Evolutionary conservation across 2,329 filamentous ascomycete species (phyloP).

Genomic region (Fusarium oligoseptatum): DNA sequence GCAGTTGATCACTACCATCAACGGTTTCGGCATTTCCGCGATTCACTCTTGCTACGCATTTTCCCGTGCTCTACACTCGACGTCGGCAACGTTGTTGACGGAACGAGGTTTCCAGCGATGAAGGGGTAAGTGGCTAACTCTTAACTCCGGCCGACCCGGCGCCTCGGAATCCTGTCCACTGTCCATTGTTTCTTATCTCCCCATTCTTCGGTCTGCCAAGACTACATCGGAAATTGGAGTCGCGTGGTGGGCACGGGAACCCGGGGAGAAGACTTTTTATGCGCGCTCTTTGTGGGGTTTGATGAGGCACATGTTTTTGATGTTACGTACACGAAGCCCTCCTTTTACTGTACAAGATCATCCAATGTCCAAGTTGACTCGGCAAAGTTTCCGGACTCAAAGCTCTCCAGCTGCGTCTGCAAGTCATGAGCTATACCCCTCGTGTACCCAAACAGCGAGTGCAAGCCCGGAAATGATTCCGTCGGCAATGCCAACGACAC

Average conservation of each 20-base stretch:
- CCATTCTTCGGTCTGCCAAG: not conserved
- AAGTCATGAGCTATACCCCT: not conserved
- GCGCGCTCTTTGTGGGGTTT: not conserved
- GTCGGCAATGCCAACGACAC: not conserved
- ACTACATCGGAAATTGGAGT: not conserved
- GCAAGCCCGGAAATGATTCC: not conserved
- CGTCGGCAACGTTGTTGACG: not conserved
- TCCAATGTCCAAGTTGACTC: not conserved
- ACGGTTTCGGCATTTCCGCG: not conserved
- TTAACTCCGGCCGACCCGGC: not conserved
- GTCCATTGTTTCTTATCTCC: not conserved
- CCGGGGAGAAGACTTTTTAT: not conserved
- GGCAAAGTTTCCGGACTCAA: not conserved
- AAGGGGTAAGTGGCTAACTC: not conserved
- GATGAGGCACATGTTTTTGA: not conserved
- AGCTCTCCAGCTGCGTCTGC: not conserved
- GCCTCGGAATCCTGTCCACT: not conserved
- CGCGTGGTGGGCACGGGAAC: not conserved
- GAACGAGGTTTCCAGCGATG: not conserved
- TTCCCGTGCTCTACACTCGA: not conserved
- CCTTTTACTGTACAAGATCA: slow-evolving; percentile 1
- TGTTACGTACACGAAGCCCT: not conserved
- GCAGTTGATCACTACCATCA: not conserved
- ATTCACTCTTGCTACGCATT: not conserved
- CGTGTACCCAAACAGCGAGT: not conserved